Evolutionary conservation across 1,284 basidiomycete species (phyloP).

Genomic region (Tremellales sp.): DNA sequence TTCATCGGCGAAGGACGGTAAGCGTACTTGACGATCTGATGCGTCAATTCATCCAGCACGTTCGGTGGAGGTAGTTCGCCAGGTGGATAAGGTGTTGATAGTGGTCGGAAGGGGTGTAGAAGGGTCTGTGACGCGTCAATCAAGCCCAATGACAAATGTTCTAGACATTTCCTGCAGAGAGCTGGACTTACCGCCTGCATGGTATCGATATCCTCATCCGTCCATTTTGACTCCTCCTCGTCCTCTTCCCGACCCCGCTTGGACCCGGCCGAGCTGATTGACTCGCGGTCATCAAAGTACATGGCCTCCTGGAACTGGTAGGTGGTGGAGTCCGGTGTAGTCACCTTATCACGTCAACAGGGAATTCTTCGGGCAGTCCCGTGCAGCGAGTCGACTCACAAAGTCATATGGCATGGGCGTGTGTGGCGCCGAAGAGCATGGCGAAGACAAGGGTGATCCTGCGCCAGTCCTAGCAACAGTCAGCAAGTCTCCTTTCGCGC

Average conservation of each 20-base stretch:
- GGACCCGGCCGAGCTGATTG: slow-evolving; percentile 8
- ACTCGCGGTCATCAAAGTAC: slow-evolving; percentile 7
- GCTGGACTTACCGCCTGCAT: slow-evolving; percentile 29
- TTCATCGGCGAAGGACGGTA: slow-evolving; percentile 1
- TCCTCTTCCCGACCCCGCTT: slow-evolving; percentile 20
- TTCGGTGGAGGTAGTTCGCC: slow-evolving; percentile 39
- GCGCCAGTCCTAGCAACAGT: slow-evolving; percentile 1
- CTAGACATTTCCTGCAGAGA: neutral
- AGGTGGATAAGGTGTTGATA: slow-evolving; percentile 38
- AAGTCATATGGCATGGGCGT: slow-evolving; percentile 31
- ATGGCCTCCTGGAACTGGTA: neutral
- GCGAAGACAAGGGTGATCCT: slow-evolving; percentile 13
- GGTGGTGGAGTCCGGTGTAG: slow-evolving; percentile 5
- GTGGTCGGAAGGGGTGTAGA: slow-evolving; percentile 33
- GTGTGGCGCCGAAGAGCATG: slow-evolving; percentile 26
- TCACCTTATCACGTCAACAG: neutral
- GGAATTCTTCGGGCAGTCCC: slow-evolving; percentile 1
- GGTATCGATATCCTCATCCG: slow-evolving; percentile 31
- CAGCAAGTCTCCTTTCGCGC: neutral
- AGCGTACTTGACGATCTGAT: slow-evolving; percentile 32
- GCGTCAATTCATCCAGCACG: slow-evolving; percentile 42
- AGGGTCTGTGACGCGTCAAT: slow-evolving; percentile 9
- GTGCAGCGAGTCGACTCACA: slow-evolving; percentile 7
- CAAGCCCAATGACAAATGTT: neutral
- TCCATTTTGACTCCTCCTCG: slow-evolving; percentile 27